Conservation (phyloP, 108 stramenopile species). For the Parmales sp. region DNA sequence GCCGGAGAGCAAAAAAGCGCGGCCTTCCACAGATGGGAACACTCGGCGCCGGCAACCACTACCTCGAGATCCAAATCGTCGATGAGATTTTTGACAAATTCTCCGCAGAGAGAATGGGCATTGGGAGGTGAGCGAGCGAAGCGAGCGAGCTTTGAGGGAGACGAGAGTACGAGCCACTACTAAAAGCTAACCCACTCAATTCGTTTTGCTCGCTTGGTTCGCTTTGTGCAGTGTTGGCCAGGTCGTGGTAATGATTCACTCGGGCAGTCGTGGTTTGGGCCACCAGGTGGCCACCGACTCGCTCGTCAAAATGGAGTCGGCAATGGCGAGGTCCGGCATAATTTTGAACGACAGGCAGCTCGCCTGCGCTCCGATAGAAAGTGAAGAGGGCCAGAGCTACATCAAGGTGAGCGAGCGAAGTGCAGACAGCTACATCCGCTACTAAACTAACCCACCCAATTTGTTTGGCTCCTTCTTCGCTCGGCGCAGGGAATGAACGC, state of each 20-base stretch:
- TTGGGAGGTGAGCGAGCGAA: too few species aligned
- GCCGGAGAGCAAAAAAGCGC: slow-evolving; percentile 61
- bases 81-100: slow-evolving; percentile 67
- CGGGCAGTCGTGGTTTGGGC: slow-evolving; percentile 61
- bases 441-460: too few species aligned
- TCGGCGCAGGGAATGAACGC: slow-evolving; percentile 45
- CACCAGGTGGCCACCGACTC: slow-evolving; percentile 83
- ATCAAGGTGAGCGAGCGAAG: too few species aligned
- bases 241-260: slow-evolving; percentile 76
- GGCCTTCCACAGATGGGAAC: slow-evolving; percentile 73
- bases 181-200: not conserved
- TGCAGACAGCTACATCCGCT: too few species aligned
- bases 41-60: slow-evolving; percentile 74
- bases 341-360: slow-evolving; percentile 67
- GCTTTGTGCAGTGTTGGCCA: slow-evolving; percentile 53
- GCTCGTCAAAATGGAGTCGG: slow-evolving; percentile 59
- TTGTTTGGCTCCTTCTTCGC: not conserved
- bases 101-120: too few species aligned
- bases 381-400: slow-evolving; percentile 67
- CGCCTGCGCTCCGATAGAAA: slow-evolving; percentile 59
- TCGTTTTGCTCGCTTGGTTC: slow-evolving; percentile 26
- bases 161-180: too few species aligned
- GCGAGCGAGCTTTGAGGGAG: too few species aligned
- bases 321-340: slow-evolving; percentile 62
- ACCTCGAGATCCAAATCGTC: slow-evolving; percentile 72